Percentiles rank a stretch among this genome's conserved stretches.
These are phyloP conservation scores for Plasmodium sp. DNA, from an alignment of 169 alveolate genomes.

Conservation along the genomic window DNA sequence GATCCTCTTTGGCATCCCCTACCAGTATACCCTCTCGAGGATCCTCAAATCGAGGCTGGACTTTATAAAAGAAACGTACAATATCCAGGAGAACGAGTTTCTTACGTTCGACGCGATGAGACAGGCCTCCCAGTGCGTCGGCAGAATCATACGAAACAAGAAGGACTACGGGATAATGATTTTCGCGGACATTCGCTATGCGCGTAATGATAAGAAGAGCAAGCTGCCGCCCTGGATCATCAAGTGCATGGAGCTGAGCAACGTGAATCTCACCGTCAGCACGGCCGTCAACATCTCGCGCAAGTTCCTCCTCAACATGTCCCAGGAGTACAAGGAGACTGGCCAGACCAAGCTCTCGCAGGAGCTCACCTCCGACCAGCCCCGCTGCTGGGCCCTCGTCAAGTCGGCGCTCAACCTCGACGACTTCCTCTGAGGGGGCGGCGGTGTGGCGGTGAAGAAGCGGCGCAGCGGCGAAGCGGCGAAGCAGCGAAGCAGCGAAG, in stretches of 20 bases:
- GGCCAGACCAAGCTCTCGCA: conserved; percentile 82
- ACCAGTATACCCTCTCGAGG: conserved; percentile 94
- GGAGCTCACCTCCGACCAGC: conserved; percentile 74
- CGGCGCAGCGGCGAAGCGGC: too few relatives aligned
- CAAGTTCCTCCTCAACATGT: conserved; percentile 80
- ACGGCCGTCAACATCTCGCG: conserved; percentile 87
- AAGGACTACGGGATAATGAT: conserved; percentile 95
- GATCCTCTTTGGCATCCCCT: conserved; percentile 97
- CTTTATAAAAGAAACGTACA: conserved; percentile 86
- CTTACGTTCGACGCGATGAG: conserved; percentile 99
- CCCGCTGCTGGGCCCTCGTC: conserved; percentile 80
- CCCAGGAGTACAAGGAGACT: conserved; percentile 83
- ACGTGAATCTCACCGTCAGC: conserved; percentile 86
- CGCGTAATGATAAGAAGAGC: conserved; percentile 88
- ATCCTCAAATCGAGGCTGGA: conserved; percentile 93
- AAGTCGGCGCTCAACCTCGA: conserved; percentile 62
- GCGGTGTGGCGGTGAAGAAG: too few relatives aligned
- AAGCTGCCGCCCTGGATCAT: conserved; percentile 93
- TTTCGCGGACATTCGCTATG: conserved; percentile 91
- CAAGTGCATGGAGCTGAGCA: conserved; percentile 86
- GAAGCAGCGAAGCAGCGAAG: too few relatives aligned
- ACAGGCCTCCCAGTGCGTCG: conserved; percentile 98
- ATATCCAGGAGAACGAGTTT: conserved; percentile 96
- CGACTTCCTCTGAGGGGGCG: not conserved
- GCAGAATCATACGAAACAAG: conserved; percentile 96